Evolutionary conservation across 2,329 filamentous ascomycete genomes (phyloP).

Genomic region (Ophiocordyceps camponoti-rufipedis): DNA sequence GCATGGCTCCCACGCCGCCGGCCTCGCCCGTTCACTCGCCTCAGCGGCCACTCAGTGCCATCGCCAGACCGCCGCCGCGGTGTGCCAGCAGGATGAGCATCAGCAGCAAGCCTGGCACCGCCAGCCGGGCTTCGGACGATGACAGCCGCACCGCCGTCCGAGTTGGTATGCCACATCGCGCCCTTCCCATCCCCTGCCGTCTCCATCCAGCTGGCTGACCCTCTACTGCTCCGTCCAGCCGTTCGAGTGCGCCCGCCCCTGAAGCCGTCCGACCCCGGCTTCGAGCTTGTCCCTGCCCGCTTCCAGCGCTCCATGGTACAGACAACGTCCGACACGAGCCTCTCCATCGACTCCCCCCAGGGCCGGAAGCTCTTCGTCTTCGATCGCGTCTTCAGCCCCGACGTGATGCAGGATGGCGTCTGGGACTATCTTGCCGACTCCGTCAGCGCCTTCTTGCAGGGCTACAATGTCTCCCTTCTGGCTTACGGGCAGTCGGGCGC

Average conservation of each 20-base stretch:
- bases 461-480: conserved; percentile 95
- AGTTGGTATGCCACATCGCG: conserved; percentile 52
- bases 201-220: not conserved
- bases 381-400: conserved; percentile 78
- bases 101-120: conserved; percentile 56
- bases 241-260: conserved; percentile 85
- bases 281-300: conserved; percentile 83
- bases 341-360: conserved; percentile 79
- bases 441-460: conserved; percentile 76
- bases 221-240: conserved; percentile 30
- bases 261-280: conserved; percentile 70
- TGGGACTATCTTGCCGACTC: conserved; percentile 92
- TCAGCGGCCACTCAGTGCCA: conserved; percentile 62
- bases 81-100: conserved; percentile 78
- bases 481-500: conserved; percentile 96
- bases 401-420: conserved; percentile 69
- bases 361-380: conserved; percentile 93
- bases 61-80: conserved; percentile 53
- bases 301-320: conserved; percentile 91
- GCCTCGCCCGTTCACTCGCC: conserved; percentile 38
- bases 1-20: conserved; percentile 54
- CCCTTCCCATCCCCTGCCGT: not conserved
- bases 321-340: conserved; percentile 65
- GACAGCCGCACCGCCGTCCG: conserved; percentile 82
- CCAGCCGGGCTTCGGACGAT: conserved; percentile 75